Percentiles rank a stretch among this genome's conserved stretches.
Conservation (phyloP, 2,329 filamentous ascomycete genomes). For the Cercospora canescens region DNA sequence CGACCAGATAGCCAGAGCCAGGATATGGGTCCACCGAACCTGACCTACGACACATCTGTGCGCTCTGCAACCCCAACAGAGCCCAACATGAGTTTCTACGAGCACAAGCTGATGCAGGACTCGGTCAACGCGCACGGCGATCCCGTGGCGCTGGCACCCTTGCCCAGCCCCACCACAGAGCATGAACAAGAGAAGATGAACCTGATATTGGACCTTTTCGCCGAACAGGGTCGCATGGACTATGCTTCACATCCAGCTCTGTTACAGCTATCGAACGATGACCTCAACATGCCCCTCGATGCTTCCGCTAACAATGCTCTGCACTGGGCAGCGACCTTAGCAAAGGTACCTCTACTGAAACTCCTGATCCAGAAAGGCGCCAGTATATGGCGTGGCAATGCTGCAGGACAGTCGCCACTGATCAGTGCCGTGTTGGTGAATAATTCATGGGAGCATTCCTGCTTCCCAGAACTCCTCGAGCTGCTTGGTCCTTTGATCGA, state of each 20-base stretch:
- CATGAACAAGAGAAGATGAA: slow-evolving; percentile 78
- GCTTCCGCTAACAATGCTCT: slow-evolving; percentile 84
- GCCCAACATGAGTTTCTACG: slow-evolving; percentile 77
- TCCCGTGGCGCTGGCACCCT: slow-evolving; percentile 62
- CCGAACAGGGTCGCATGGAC: slow-evolving; percentile 63
- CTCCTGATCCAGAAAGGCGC: slow-evolving; percentile 81
- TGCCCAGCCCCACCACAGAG: slow-evolving; percentile 59
- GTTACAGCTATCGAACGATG: slow-evolving; percentile 70
- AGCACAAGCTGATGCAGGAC: slow-evolving; percentile 39
- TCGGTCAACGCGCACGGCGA: slow-evolving; percentile 51
- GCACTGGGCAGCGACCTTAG: slow-evolving; percentile 94
- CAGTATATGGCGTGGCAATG: slow-evolving; percentile 84
- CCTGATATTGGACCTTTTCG: slow-evolving; percentile 74
- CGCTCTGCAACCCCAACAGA: slow-evolving; percentile 71
- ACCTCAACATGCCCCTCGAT: slow-evolving; percentile 92
- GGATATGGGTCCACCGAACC: slow-evolving; percentile 32
- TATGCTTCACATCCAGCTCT: slow-evolving; percentile 75
- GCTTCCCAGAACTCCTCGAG: slow-evolving; percentile 87
- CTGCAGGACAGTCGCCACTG: slow-evolving; percentile 84
- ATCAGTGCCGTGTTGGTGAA: slow-evolving; percentile 92
- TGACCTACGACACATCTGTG: slow-evolving; percentile 56
- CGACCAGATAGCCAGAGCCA: slow-evolving; percentile 45
- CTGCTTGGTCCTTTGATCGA: slow-evolving; percentile 88
- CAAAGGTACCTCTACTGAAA: slow-evolving; percentile 77
- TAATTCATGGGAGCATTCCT: slow-evolving; percentile 88